These are phyloP conservation scores for Podospora tetraspora DNA, from an alignment of 495 filamentous ascomycete genomes.

Conservation along the genomic window DNA sequence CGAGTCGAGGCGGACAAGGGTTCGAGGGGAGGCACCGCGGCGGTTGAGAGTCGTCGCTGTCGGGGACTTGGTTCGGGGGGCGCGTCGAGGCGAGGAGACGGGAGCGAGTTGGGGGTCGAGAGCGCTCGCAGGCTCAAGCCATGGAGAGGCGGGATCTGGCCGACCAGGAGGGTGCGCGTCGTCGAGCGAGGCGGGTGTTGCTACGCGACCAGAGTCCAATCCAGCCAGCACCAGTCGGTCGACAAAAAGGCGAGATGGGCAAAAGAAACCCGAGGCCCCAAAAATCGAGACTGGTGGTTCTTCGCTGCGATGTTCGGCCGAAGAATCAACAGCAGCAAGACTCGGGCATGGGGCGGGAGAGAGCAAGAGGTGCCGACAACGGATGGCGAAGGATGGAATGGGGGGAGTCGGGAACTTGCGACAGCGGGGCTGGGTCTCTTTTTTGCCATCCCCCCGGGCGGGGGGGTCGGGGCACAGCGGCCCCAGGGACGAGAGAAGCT, in stretches of 20 bases:
- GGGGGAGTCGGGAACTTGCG: neutral
- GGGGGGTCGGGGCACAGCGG: too few species aligned
- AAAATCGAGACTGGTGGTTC: neutral
- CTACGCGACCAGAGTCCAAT: neutral
- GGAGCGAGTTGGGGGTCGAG: neutral
- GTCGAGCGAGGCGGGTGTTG: neutral
- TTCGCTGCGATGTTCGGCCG: neutral
- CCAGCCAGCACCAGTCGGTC: neutral
- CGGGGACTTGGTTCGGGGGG: neutral
- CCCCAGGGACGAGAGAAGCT: neutral
- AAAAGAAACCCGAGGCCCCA: neutral
- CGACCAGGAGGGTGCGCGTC: neutral
- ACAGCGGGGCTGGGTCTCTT: neutral
- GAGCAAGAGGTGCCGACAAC: too few species aligned
- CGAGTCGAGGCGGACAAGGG: neutral
- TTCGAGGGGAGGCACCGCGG: neutral
- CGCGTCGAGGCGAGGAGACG: neutral
- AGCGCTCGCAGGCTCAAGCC: neutral
- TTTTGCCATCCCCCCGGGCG: neutral
- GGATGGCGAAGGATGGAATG: neutral
- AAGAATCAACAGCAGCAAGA: neutral
- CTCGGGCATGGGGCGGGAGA: too few species aligned
- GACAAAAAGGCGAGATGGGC: neutral
- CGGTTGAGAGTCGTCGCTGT: neutral
- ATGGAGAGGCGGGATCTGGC: neutral